Base-by-base conservation (phyloP, 495 filamentous ascomycete species). In the Aspergillus haitiensis region DNA sequence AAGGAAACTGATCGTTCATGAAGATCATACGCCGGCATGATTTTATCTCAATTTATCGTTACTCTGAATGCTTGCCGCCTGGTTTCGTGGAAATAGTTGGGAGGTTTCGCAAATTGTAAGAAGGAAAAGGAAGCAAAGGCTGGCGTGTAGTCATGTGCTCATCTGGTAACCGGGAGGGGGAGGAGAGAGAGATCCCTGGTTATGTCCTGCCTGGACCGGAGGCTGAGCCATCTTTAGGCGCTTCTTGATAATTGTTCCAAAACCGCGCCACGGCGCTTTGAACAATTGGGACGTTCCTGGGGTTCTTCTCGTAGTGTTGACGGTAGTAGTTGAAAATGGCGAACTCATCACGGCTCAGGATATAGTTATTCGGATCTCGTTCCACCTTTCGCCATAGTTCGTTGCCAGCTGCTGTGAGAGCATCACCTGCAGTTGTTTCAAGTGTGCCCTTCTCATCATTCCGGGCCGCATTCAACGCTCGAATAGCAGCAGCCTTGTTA, bases 311-410 rank as follows among this genome's bases (percentile, higher is more conserved):
- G 62, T 85, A 91, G 1, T 84, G 81, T 18, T 72, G 63, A 45
- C 86, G 83, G 69, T 85, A 91, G 67, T 85, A 92, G 70, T 78
- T 93, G 80, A 92, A 91, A 32, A 94, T 76, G 13, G 88, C 82
- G 61, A 91, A 92, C 68, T 94, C 89, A 64, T 88, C 81, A 53
- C 78, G 75, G 9, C 72, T 82, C 72, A 93, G 82, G 13, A 92
- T 66, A 70, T 91, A 92, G 7, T 69, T 69, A n/a, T 81, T 72
- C 5, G 84, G 86, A 39, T 84, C 71, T 5, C 74, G 74, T 53
- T 84, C 61, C 31, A 94, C 75, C 56, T 79, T 85, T 7, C 58
- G 64, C 88, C 88, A 91, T 49, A 92, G 76, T 31, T 81, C 76
- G 3, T 64, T 59, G 18, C 91, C 71, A 21, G 83, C 83, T 31